These are phyloP conservation scores for Marasmius oreades DNA, from an alignment of 1,284 basidiomycete genomes.

Conservation along the genomic window DNA sequence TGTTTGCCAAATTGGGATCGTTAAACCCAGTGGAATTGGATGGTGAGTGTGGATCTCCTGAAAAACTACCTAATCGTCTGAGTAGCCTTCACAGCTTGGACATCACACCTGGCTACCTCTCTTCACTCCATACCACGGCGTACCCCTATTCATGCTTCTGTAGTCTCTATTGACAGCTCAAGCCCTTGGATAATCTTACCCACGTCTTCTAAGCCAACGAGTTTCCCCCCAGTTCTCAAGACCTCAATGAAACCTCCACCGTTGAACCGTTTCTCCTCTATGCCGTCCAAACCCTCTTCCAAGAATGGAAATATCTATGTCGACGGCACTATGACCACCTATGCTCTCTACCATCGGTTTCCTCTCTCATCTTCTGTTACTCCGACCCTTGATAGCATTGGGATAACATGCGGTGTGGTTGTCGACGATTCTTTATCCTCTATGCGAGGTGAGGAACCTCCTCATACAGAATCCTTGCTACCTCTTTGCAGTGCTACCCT, in stretches of 20 bases:
- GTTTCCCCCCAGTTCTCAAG: background rate
- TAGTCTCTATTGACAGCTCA: conserved; percentile 54
- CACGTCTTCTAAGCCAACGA: conserved; percentile 15
- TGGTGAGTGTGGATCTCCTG: conserved; percentile 42
- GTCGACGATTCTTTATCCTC: conserved; percentile 25
- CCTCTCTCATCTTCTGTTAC: conserved; percentile 37
- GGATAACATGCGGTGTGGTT: conserved; percentile 30
- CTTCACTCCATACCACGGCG: conserved; percentile 32
- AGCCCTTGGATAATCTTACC: conserved; percentile 49
- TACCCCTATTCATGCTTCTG: conserved; percentile 47
- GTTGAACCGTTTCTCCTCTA: conserved; percentile 6
- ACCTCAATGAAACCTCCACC: conserved; percentile 3
- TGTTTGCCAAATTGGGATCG: conserved; percentile 62
- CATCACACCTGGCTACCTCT: conserved; percentile 39
- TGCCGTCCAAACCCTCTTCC: conserved; percentile 10
- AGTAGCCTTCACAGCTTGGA: conserved; percentile 54
- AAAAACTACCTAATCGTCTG: conserved; percentile 1
- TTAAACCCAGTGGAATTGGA: conserved; percentile 59
- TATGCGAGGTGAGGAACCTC: conserved; percentile 10
- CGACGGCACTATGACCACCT: conserved; percentile 48
- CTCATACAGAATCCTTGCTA: conserved; percentile 37
- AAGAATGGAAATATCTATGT: conserved; percentile 31
- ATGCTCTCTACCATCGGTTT: conserved; percentile 41
- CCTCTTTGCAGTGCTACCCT: conserved; percentile 56
- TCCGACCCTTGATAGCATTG: conserved; percentile 29